Base-by-base conservation (phyloP, 1,139 yeast genomes). In the Hemisphaericaspora lyxosophila region DNA sequence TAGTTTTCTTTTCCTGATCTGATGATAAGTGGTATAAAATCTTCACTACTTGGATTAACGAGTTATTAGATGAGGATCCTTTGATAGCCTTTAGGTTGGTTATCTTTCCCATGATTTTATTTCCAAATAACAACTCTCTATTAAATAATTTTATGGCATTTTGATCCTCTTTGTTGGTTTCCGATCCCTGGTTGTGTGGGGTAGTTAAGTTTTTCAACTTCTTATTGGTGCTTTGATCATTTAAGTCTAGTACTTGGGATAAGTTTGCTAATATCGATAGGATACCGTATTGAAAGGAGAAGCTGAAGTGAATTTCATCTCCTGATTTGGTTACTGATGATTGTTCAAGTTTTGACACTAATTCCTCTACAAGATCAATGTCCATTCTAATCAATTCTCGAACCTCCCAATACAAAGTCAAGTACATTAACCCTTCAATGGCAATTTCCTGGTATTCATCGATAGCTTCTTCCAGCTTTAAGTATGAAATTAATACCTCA, bases 361-460 rank as follows among this genome's bases (percentile, higher is more conserved):
- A 57, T 25, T 39, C 38, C 3, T 56, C 59, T 4, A 72, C 48
- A 2, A 66, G 47, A 12, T 46, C 49, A 15, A 57, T 62, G 43
- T 73, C 67, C 20, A 42, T 40, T 46, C 80, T 57, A 7, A 75
- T 36, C 13, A 37, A 33, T 9, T 55, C 50, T 39, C 66, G 63
- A 3, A 69, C 51, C 7, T 55, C 44, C 15, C 59, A 46, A 38
- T 65, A 70, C 26, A 75, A 56, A 1, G 75, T 63, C 17, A 76
- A 48, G 40, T 72, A 74, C 12, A 80, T 76, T 33, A 76, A 49
- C 0, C 75, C 74, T 53, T 76, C 82, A 18, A 73, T 49, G 11
- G 61, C 43, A 33, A 53, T 51, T 26, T 57, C 67, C 7, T 51
- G 27, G 17, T 38, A 34, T 7, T 37, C 43, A 1, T 47, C 38